Conservation (phyloP, 2,329 filamentous ascomycete species). For the Hypoxylon sp. region DNA sequence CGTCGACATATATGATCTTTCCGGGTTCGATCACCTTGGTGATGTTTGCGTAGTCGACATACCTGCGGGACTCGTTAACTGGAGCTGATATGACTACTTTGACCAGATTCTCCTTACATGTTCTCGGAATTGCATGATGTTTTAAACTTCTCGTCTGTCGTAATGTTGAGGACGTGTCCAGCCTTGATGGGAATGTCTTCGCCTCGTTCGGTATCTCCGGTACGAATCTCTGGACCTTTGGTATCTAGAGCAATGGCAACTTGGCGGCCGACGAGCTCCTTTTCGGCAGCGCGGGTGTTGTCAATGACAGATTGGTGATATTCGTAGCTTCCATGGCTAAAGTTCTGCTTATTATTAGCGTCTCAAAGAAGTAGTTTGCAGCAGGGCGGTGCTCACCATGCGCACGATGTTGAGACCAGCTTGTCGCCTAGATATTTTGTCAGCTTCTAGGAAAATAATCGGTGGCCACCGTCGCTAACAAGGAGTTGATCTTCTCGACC, state of each 20-base stretch:
- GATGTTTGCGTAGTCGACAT: constrained; percentile 99
- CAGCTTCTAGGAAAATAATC: constrained; percentile 14
- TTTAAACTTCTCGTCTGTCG: constrained; percentile 94
- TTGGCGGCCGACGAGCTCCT: constrained; percentile 82
- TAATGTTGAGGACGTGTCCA: constrained; percentile 92
- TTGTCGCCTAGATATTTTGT: constrained; percentile 73
- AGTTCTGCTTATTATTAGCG: constrained; percentile 71
- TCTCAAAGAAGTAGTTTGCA: background rate
- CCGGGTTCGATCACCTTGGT: constrained; percentile 95
- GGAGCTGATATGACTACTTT: background rate
- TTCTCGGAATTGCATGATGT: constrained; percentile 88
- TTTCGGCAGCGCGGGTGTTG: constrained; percentile 90
- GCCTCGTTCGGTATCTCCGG: constrained; percentile 81
- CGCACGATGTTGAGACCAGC: constrained; percentile 97
- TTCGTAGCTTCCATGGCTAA: constrained; percentile 93
- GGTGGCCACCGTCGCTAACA: constrained; percentile 19
- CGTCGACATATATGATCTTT: constrained; percentile 97
- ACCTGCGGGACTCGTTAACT: constrained; percentile 67
- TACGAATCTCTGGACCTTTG: constrained; percentile 75
- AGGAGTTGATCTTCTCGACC: constrained; percentile 90
- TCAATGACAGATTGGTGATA: constrained; percentile 99
- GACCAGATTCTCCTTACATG: constrained; percentile 74
- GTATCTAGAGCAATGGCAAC: constrained; percentile 93
- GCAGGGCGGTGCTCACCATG: constrained; percentile 69
- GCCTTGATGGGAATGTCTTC: constrained; percentile 90